Conservation (phyloP, 2,329 filamentous ascomycete genomes). For the Pseudonectria buxi region DNA sequence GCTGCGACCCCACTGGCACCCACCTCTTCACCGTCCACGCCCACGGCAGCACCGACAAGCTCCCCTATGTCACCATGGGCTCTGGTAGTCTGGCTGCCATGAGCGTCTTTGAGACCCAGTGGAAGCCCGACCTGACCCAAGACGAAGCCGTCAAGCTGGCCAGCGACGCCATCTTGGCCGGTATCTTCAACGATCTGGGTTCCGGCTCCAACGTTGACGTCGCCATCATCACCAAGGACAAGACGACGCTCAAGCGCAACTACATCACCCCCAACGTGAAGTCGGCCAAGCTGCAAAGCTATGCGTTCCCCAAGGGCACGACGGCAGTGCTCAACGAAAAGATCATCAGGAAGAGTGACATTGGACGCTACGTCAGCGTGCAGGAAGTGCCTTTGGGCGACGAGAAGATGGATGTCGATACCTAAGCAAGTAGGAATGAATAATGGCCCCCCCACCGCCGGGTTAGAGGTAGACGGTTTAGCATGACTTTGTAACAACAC, state of each 20-base stretch:
- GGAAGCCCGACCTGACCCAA: constrained; percentile 70
- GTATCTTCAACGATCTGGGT: constrained; percentile 98
- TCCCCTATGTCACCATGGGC: constrained; percentile 99
- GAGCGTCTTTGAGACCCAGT: constrained; percentile 95
- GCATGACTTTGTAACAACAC: constrained; percentile 20
- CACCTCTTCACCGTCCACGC: constrained; percentile 98
- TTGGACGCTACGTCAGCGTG: constrained; percentile 89
- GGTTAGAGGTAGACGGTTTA: constrained; percentile 7
- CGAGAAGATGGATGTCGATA: constrained; percentile 64
- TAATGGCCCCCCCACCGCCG: not conserved
- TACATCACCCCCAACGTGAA: constrained; percentile 91
- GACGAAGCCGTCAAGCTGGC: constrained; percentile 79
- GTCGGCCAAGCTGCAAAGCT: constrained; percentile 85
- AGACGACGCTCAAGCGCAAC: constrained; percentile 89
- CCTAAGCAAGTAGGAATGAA: constrained; percentile 31
- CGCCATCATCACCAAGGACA: constrained; percentile 88
- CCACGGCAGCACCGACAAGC: constrained; percentile 96
- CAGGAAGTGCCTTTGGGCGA: constrained; percentile 71
- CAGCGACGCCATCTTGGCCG: constrained; percentile 83
- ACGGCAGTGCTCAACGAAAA: constrained; percentile 95
- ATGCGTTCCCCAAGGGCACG: constrained; percentile 84
- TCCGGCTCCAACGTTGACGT: constrained; percentile 97
- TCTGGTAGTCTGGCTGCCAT: constrained; percentile 93
- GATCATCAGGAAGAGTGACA: constrained; percentile 87
- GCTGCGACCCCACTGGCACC: constrained; percentile 89